phyloP scores from a whole-genome alignment of 2,329 filamentous ascomycete genomes.

The Ophiognomonia clavigignenti-juglandacearum region DNA sequence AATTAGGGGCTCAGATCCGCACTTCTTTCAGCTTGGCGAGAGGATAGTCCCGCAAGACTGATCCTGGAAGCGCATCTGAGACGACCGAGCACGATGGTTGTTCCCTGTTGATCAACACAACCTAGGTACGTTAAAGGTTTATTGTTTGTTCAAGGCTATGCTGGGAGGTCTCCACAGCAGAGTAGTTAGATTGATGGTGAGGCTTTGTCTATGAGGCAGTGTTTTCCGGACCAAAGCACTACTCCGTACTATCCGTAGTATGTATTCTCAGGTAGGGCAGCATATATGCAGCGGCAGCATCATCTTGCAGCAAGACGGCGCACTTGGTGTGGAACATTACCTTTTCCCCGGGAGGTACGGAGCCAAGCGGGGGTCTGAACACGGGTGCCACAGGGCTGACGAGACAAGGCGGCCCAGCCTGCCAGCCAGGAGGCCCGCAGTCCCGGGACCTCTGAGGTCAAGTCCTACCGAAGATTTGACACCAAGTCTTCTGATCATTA shows the following conservation, averaged over 20 bases:
- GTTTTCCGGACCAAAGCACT: no score
- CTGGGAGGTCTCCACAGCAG: no score
- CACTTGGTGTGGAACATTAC: not conserved
- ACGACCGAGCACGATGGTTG: not conserved
- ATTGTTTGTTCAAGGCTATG: no score
- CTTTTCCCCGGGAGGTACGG: not conserved
- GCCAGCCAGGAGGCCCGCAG: not conserved
- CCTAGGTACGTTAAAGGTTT: no score
- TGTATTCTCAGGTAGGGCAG: not conserved
- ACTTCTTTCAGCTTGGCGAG: not conserved
- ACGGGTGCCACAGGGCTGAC: not conserved
- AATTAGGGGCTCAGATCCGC: not conserved
- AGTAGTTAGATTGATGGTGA: no score
- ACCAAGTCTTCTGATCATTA: no score
- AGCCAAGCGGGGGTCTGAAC: no score
- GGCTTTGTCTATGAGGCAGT: no score
- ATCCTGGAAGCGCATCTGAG: not conserved
- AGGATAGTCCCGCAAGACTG: constrained; percentile 1
- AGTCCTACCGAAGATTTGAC: no score
- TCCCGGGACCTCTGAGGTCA: no score
- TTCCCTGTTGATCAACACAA: not conserved
- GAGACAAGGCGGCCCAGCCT: no score
- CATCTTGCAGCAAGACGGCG: not conserved
- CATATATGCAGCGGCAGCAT: not conserved
- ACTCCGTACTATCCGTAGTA: no score